Evolutionary conservation across 768 basidiomycete genomes (phyloP), one percentile per base, ranked within the genome.

Genomic region (Suillus variegatus): DNA sequence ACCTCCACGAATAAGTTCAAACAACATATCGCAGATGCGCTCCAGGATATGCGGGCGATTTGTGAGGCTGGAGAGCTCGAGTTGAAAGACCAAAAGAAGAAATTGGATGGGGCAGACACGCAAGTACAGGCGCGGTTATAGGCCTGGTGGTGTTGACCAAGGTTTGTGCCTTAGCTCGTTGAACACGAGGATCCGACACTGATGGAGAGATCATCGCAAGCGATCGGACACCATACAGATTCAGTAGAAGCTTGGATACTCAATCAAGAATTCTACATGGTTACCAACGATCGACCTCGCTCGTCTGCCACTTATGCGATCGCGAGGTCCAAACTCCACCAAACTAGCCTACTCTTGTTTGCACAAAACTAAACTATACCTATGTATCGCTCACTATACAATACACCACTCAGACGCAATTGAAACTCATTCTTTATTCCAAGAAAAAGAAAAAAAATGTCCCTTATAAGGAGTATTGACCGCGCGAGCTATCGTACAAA

Each of bases 1-100:
- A 96, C 95, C 20, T 92, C 92, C 20, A 97, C 94, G 16, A 75
- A 80, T 9, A 64, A 65, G 32, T 92, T 97, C 74, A 89, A 91
- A 70, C 72, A 80, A 55, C 84, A 85, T 28, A 77, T 97, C 57
- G 73, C 78, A 20, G 80, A 84, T 61, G 88, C 90, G 18, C 73
- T 98, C 68, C 72, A 81, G 63, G 89, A 94, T 68, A 93, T 97
- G 89, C 81, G 84, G 68, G 67, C 72, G 6, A 75, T 91, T 25
- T 91, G 88, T 64, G 58, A 60, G 25, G 58, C 58, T 43, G 58
- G 58, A 20, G 41, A 43, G 28, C 41, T 44, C 16, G 28, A 13
- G 28, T 32, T 20, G 58, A 32, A 60, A 20, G 43, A 28, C 6
- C 18, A 6, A 43, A 32, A 6, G 10, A 13, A 43, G 18, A 28